Percentiles rank a stretch among this genome's conserved stretches.
Evolutionary conservation across 331 rosid species (phyloP).

Genomic region (Quercus tomentella): DNA sequence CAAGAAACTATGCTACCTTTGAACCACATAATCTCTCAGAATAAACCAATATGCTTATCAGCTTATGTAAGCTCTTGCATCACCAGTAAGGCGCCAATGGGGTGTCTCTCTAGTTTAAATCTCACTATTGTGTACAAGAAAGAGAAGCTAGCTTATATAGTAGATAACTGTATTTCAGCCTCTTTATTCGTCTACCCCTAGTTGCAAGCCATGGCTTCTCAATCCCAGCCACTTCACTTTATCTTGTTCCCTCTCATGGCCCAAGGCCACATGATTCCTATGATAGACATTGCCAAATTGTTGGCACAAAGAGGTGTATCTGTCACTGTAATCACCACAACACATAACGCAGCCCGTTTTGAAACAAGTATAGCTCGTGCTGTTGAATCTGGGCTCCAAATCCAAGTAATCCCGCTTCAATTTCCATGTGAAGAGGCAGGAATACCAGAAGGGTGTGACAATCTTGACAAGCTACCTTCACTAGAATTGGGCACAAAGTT

Average conservation of each 20-base stretch:
- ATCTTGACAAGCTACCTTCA: constrained; percentile 7
- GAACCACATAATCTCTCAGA: no score
- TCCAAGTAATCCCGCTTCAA: constrained; percentile 16
- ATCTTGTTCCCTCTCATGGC: constrained; percentile 21
- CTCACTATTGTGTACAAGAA: no score
- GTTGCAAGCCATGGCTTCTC: neutral
- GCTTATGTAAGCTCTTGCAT: no score
- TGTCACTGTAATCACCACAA: constrained; percentile 10
- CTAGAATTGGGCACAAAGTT: neutral
- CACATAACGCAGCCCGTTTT: constrained; percentile 13
- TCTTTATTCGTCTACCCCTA: no score
- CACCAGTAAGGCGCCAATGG: no score
- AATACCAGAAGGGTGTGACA: constrained; percentile 11
- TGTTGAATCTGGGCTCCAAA: constrained; percentile 2
- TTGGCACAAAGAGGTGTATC: constrained; percentile 7
- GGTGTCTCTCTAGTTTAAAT: no score
- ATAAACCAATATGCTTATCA: no score
- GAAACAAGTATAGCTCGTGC: constrained; percentile 14
- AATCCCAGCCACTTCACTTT: constrained; percentile 15
- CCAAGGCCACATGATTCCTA: constrained; percentile 26
- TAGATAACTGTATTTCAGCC: no score
- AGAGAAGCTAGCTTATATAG: no score
- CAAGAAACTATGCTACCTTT: no score
- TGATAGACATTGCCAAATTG: constrained; percentile 21
- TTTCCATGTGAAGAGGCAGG: constrained; percentile 9